Percentiles rank a stretch among this genome's conserved stretches.
Evolutionary conservation across 768 basidiomycete species (phyloP).

Genomic region (Mycena polygramma): DNA sequence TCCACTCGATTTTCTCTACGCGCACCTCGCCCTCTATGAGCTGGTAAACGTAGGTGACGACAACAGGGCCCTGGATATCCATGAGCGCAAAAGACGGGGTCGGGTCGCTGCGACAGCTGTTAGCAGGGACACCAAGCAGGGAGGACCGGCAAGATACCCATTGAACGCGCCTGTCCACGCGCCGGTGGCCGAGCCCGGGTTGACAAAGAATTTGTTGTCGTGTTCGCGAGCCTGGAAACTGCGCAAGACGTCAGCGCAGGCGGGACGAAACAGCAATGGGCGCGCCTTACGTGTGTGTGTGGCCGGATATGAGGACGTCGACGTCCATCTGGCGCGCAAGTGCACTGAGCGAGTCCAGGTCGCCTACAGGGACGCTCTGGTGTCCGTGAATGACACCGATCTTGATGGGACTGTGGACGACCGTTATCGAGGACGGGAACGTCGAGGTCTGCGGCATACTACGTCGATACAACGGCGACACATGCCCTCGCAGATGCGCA

Average conservation of each 20-base stretch:
- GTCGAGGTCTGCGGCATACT: conserved; percentile 62
- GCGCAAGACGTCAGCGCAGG: conserved; percentile 25
- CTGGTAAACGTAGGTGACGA: conserved; percentile 98
- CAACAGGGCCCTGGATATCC: conserved; percentile 97
- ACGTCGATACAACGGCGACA: not conserved
- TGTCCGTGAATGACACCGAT: conserved; percentile 96
- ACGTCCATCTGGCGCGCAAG: conserved; percentile 98
- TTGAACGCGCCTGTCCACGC: conserved; percentile 88
- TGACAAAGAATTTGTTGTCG: conserved; percentile 93
- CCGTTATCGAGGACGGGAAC: conserved; percentile 85
- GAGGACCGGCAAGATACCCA: conserved; percentile 64
- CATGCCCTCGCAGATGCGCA: conserved; percentile 48
- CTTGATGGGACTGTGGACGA: conserved; percentile 86
- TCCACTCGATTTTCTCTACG: conserved; percentile 91
- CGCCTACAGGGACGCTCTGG: conserved; percentile 92
- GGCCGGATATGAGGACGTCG: conserved; percentile 93
- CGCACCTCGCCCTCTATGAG: conserved; percentile 93
- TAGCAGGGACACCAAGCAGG: conserved; percentile 6
- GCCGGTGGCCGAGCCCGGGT: conserved; percentile 95
- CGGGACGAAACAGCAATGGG: not conserved
- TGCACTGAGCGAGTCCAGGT: conserved; percentile 89
- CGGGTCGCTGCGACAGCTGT: conserved; percentile 69
- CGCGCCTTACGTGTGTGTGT: conserved; percentile 87
- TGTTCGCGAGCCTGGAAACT: conserved; percentile 92
- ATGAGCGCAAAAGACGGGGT: conserved; percentile 96